Conservation (phyloP, 2,329 filamentous ascomycete genomes). For the Aspergillus nomiae region DNA sequence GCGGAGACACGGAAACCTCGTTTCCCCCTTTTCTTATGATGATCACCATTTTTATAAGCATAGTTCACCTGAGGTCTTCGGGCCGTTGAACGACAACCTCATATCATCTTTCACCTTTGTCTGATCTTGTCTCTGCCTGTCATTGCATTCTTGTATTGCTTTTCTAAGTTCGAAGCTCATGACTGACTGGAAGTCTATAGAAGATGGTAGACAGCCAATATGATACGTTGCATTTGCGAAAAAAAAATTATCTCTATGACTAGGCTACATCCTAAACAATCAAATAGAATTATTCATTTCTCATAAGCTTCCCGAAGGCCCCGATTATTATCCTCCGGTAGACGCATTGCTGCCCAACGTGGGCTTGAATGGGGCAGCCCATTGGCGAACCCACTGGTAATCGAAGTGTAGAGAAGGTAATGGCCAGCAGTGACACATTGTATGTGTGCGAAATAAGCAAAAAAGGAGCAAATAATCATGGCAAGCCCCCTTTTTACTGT, state of each 20-base stretch:
- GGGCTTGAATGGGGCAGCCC: slow-evolving; percentile 14
- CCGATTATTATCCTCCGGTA: slow-evolving; percentile 10
- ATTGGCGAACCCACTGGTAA: slow-evolving; percentile 14
- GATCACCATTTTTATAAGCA: slow-evolving; percentile 42
- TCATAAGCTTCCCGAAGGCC: slow-evolving; percentile 12
- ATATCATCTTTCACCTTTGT: slow-evolving; percentile 41
- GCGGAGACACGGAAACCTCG: not conserved
- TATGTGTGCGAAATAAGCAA: not conserved
- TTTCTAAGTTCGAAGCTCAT: not conserved
- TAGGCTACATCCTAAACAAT: slow-evolving; percentile 2
- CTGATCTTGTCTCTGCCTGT: slow-evolving; percentile 26
- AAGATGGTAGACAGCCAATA: not conserved
- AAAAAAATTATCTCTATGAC: not conserved
- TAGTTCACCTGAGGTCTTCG: slow-evolving; percentile 48
- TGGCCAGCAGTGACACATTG: not conserved
- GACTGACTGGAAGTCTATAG: slow-evolving; percentile 2
- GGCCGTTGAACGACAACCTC: slow-evolving; percentile 44
- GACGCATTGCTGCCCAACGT: slow-evolving; percentile 40
- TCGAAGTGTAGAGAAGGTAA: slow-evolving; percentile 4
- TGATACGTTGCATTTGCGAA: not conserved
- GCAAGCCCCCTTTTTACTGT: not conserved
- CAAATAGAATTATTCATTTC: not conserved
- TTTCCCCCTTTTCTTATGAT: slow-evolving; percentile 29
- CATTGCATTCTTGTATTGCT: slow-evolving; percentile 15
- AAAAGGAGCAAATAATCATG: not conserved